A percentile compares a stretch with the other conserved stretches of the same genome.
Conservation (phyloP, 495 filamentous ascomycete species). For the Annulohypoxylon moriforme region DNA sequence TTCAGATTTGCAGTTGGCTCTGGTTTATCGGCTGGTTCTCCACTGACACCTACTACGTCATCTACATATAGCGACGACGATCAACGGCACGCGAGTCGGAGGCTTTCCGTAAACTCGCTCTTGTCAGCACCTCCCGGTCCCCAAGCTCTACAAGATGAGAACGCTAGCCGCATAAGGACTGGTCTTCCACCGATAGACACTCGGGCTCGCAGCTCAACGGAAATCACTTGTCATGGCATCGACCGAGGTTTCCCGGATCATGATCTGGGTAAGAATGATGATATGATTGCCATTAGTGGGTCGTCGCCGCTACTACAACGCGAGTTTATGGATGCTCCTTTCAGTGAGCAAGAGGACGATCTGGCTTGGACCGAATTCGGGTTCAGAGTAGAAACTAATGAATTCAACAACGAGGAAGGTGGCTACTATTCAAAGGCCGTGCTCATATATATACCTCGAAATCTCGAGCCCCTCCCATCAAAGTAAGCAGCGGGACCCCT, state of each 20-base stretch:
- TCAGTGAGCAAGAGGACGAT: conserved; percentile 37
- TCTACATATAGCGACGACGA: conserved; percentile 58
- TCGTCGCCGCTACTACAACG: conserved; percentile 56
- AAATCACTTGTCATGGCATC: conserved; percentile 67
- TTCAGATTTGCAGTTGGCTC: conserved; percentile 43
- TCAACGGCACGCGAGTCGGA: conserved; percentile 40
- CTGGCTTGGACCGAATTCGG: conserved; percentile 54
- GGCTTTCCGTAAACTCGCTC: conserved; percentile 49
- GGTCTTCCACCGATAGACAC: conserved; percentile 44
- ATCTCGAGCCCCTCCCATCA: conserved; percentile 51
- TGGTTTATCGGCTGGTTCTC: conserved; percentile 48
- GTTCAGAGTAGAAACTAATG: conserved; percentile 59
- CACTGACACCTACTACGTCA: conserved; percentile 60
- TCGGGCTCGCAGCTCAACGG: conserved; percentile 39
- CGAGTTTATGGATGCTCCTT: conserved; percentile 35
- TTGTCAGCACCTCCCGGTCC: conserved; percentile 44
- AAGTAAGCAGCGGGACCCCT: conserved; percentile 52
- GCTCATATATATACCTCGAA: conserved; percentile 52
- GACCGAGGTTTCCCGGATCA: conserved; percentile 75
- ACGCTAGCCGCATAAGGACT: conserved; percentile 30
- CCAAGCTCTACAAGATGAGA: conserved; percentile 43
- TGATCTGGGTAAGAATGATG: conserved; percentile 76
- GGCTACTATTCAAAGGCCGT: conserved; percentile 79
- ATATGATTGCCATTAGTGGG: conserved; percentile 61
- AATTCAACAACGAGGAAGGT: conserved; percentile 63